Evolutionary conservation across 345 rosid genomes (phyloP).

Genomic region (Noccaea caerulescens): DNA sequence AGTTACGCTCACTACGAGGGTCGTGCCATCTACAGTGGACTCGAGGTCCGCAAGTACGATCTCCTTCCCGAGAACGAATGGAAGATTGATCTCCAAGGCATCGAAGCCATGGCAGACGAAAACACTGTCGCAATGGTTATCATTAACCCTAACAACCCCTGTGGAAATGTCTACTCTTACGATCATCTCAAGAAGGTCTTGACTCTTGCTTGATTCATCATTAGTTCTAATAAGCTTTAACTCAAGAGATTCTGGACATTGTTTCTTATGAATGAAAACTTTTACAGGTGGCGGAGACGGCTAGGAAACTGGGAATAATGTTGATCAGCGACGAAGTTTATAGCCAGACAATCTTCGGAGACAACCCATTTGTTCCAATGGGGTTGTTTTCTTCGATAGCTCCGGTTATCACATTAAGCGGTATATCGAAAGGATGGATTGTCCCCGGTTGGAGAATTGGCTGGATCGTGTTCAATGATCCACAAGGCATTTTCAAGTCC

Average conservation of each 20-base stretch:
- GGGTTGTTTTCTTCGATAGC: conserved; percentile 59
- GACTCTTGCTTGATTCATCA: background rate
- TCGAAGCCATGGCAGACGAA: conserved; percentile 65
- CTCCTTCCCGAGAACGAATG: conserved; percentile 69
- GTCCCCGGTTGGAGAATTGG: conserved; percentile 90
- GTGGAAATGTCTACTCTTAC: conserved; percentile 63
- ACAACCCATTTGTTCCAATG: conserved; percentile 66
- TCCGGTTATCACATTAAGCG: conserved; percentile 68
- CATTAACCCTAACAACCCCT: conserved; percentile 69
- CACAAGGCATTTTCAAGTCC: conserved; percentile 53
- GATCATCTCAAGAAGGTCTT: conserved; percentile 60
- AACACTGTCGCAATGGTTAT: conserved; percentile 69
- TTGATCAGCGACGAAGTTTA: conserved; percentile 78
- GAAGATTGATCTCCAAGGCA: conserved; percentile 65
- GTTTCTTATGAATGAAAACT: background rate
- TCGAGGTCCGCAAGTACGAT: conserved; percentile 65
- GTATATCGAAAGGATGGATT: conserved; percentile 76
- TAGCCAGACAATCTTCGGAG: conserved; percentile 58
- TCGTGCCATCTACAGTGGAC: conserved; percentile 45
- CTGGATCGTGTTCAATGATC: conserved; percentile 68
- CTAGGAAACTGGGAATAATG: conserved; percentile 64
- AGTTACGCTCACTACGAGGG: conserved; percentile 67
- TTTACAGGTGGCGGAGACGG: conserved; percentile 61
- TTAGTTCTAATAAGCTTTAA: background rate
- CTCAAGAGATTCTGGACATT: background rate